Conservation (phyloP, 768 basidiomycete genomes). For the Gautieria morchelliformis region DNA sequence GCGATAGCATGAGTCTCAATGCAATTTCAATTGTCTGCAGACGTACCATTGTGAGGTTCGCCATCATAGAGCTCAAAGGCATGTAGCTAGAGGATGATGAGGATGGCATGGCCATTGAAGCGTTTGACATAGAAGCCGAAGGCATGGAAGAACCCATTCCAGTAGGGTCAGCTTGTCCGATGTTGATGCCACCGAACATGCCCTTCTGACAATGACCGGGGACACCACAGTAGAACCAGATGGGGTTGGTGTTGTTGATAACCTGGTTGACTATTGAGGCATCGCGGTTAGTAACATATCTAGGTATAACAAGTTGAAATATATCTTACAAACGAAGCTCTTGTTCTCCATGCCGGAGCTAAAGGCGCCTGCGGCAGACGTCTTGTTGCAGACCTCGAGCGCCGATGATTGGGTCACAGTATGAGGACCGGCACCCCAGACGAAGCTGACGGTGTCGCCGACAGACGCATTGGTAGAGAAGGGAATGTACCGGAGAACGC, state of each 20-base stretch:
- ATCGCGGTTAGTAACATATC: neutral
- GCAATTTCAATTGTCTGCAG: neutral
- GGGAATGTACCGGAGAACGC: slow-evolving; percentile 62
- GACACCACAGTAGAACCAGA: slow-evolving; percentile 66
- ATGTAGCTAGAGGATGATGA: slow-evolving; percentile 30
- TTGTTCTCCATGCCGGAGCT: slow-evolving; percentile 55
- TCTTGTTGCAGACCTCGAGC: slow-evolving; percentile 66
- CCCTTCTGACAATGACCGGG: slow-evolving; percentile 70
- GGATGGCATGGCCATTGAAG: neutral
- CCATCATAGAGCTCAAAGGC: slow-evolving; percentile 32
- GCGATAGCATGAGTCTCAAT: slow-evolving; percentile 3
- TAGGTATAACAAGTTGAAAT: neutral
- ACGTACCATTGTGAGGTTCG: neutral
- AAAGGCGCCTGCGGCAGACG: slow-evolving; percentile 41
- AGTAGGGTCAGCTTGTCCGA: slow-evolving; percentile 39
- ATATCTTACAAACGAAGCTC: slow-evolving; percentile 45
- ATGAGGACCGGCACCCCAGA: slow-evolving; percentile 73
- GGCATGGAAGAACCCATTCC: neutral
- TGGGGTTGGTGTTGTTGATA: slow-evolving; percentile 65
- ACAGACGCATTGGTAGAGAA: slow-evolving; percentile 67
- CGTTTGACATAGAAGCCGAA: too few species aligned
- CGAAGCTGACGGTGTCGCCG: slow-evolving; percentile 67
- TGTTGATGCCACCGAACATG: slow-evolving; percentile 64
- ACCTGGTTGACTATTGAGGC: slow-evolving; percentile 48
- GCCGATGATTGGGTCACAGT: slow-evolving; percentile 74